phyloP scores from a whole-genome alignment of 208 protist genomes.

The Phytomonas sp. region DNA sequence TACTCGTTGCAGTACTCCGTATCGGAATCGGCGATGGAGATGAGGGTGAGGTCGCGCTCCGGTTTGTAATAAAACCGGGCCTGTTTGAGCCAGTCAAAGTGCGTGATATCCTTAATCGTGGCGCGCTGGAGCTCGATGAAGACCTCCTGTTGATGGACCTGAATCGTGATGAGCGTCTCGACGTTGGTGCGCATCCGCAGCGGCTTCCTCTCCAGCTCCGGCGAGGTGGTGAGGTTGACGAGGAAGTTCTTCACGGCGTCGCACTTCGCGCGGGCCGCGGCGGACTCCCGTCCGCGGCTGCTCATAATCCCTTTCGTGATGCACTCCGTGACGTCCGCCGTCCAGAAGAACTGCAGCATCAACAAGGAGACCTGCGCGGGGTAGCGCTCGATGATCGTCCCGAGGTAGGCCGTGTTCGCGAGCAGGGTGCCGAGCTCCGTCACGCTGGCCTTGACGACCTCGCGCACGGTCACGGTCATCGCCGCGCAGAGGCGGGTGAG shows the following conservation, averaged over 20 bases:
- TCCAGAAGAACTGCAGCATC: slow-evolving; percentile 96
- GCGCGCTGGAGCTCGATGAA: slow-evolving; percentile 89
- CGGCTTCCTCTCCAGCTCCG: slow-evolving; percentile 80
- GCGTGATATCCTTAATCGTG: slow-evolving; percentile 80
- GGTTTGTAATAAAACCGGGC: slow-evolving; percentile 91
- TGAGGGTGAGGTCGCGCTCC: slow-evolving; percentile 86
- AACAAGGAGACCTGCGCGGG: slow-evolving; percentile 93
- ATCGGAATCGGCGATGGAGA: slow-evolving; percentile 91
- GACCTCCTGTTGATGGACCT: slow-evolving; percentile 93
- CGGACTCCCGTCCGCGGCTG: slow-evolving; percentile 63
- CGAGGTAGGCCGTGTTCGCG: slow-evolving; percentile 77
- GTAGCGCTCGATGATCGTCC: slow-evolving; percentile 91
- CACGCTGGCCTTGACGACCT: slow-evolving; percentile 85
- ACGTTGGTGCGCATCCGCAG: slow-evolving; percentile 90
- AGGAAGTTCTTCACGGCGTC: slow-evolving; percentile 89
- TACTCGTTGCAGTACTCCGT: slow-evolving; percentile 95
- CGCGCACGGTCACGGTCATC: slow-evolving; percentile 89
- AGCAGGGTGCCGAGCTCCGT: slow-evolving; percentile 83
- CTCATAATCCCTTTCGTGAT: slow-evolving; percentile 85
- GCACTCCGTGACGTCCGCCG: slow-evolving; percentile 90
- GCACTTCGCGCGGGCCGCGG: slow-evolving; percentile 68
- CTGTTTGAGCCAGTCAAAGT: slow-evolving; percentile 94
- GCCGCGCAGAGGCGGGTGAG: slow-evolving; percentile 84
- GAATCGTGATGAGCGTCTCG: slow-evolving; percentile 94
- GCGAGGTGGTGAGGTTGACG: slow-evolving; percentile 86